Evolutionary conservation across 768 basidiomycete genomes (phyloP), one percentile per base, ranked within the genome.

Genomic region (Polyporus arcularius): DNA sequence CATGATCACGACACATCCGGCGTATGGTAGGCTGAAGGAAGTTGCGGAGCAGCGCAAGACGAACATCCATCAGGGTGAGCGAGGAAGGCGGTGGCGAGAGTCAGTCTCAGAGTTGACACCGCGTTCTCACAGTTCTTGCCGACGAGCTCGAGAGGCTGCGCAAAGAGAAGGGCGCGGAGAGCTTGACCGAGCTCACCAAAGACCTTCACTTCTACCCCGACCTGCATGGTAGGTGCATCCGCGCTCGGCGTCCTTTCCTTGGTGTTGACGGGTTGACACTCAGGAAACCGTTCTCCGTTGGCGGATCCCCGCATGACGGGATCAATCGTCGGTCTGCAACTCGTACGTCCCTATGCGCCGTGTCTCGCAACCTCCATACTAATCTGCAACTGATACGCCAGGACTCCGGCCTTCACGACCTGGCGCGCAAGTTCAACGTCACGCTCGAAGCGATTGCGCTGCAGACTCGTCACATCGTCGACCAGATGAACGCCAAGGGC

Each of bases 251-350:
- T 28, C 46, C 2, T 1, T 2, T 26, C 21, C 4, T 45, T 26
- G 21, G 26, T 18, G 21, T 26, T 14, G 8, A 26, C 26, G n/a
- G n/a, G 6, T 30, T 48, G 14, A 26, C 21, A 2, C 49, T 26
- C 73, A 95, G 95, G 96, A 41, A 99, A 99, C 74, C 83, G 97
- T 61, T 98, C 96, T 1, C 97, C 97, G 1, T 86, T 98, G 47
- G 96, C 96, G 2, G 97, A 99, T 72, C 82, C 92, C n/a, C 86
- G 83, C 55, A 97, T 98, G 96, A 82, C 90, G 40, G 97, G 97
- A 18, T 90, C 94, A 52, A 88, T 98, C 59, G 81, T 87, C 56
- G 97, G 97, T 32, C 83, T 98, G 48, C 82, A 88, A 49, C 85
- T 98, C 55, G 89, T 87, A 69, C 40, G 80, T 71, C 4, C 40